Base-by-base conservation (phyloP, 306 rosid species). In the Dalbergia oliveri region DNA sequence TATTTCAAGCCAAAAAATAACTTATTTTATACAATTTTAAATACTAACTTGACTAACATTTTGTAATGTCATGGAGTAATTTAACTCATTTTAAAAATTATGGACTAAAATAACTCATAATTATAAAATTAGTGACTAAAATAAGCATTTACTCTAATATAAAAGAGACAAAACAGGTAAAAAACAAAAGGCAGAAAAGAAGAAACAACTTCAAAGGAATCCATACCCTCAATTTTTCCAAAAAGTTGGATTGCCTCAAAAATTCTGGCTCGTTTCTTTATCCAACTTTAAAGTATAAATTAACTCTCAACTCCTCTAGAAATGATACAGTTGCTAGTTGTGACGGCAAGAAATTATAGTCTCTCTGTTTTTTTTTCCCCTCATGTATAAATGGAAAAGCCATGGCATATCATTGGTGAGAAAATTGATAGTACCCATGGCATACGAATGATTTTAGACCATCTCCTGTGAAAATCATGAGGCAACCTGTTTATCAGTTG, bases 401-500 rank as follows among this genome's bases (percentile, higher is more conserved):
- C 85, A 69, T 49, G 87, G 80, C 84, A 41, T 71, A 78, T 76
- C 85, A 56, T 78, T 23, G 39, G 61, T 51, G 33, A 23, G 54
- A 72, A 79, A 81, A 78, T 51, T 53, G 77, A 73, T 84, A 80
- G 54, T 21, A 44, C 64, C 86, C 88, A 80, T 81, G 83, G 66
- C 82, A 69, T 57, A 21, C 35, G 57, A 81, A 79, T 70, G 77
- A 69, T 69, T 81, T 62, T 62, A 62, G 79, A 76, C 78, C 75
- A 47, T 68, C 83, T 16, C 71, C 41, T 75, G 61, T 44, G 63
- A 39, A 61, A 49, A 77, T 89, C 85, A 89, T 54, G 87, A 82
- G 69, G 91, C 73, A 19, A 79, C 87, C 82, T 72, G 92, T 79
- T 86, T 94, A 84, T 89, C 97, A 54, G 87, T 86, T 82, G 97